phyloP scores from a whole-genome alignment of 2,329 filamentous ascomycete genomes.

The Eutypa lata region DNA sequence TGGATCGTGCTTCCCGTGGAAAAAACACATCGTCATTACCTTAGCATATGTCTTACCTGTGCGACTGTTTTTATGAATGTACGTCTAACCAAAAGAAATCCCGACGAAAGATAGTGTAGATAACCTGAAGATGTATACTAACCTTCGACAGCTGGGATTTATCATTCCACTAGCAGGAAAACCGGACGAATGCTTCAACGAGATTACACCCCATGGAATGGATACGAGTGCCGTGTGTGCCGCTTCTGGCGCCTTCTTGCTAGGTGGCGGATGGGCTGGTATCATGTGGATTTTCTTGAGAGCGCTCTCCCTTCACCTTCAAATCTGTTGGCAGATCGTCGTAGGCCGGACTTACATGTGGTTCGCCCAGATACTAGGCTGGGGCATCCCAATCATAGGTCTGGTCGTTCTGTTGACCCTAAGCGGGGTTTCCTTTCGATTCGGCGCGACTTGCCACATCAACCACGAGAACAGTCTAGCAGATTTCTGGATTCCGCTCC shows the following conservation, averaged over 20 bases:
- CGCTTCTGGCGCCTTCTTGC: constrained; percentile 79
- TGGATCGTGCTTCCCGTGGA: constrained; percentile 80
- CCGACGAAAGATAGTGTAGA: background rate
- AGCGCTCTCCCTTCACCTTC: constrained; percentile 87
- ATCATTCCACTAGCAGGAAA: constrained; percentile 79
- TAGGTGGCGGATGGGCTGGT: constrained; percentile 80
- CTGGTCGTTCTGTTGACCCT: constrained; percentile 74
- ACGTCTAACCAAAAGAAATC: constrained; percentile 36
- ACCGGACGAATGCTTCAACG: constrained; percentile 80
- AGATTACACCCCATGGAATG: constrained; percentile 94
- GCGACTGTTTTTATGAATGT: constrained; percentile 78
- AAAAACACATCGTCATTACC: constrained; percentile 87
- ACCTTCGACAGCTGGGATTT: constrained; percentile 68
- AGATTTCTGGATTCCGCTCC: constrained; percentile 84
- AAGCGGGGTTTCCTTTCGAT: constrained; percentile 91
- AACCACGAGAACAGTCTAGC: constrained; percentile 82
- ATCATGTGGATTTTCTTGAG: constrained; percentile 91
- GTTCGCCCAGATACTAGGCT: constrained; percentile 74
- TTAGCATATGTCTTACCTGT: constrained; percentile 81
- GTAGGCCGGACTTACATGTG: constrained; percentile 90
- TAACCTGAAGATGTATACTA: constrained; percentile 1
- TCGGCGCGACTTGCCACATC: constrained; percentile 89
- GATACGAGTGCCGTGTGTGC: constrained; percentile 76
- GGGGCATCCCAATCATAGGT: constrained; percentile 76
- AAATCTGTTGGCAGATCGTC: constrained; percentile 95